A percentile compares a stretch with the other conserved stretches of the same genome.
Conservation (phyloP, 768 basidiomycete species). For the Mycena venus region DNA sequence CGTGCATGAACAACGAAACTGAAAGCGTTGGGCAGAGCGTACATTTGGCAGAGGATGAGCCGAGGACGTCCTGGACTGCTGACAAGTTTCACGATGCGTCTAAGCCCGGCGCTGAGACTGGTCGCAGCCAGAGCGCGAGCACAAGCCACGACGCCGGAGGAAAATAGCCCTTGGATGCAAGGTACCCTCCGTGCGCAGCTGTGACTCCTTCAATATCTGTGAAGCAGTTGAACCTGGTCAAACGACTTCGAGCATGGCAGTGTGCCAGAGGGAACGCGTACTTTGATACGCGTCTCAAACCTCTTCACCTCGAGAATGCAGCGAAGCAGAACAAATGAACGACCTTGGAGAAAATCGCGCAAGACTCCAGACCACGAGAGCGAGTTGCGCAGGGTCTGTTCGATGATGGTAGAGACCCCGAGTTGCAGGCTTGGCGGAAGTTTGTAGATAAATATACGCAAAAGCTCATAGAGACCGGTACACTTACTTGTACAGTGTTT, state of each 20-base stretch:
- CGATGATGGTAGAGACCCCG: neutral
- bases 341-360: neutral
- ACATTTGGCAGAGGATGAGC: too few species aligned
- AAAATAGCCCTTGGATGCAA: too few species aligned
- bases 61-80: too few species aligned
- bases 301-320: neutral
- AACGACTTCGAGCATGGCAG: neutral
- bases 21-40: too few species aligned
- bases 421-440: neutral
- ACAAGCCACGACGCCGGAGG: too few species aligned
- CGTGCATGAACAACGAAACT: too few species aligned
- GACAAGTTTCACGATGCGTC: too few species aligned
- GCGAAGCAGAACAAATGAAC: neutral
- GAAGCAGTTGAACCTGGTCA: neutral
- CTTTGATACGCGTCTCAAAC: neutral
- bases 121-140: too few species aligned
- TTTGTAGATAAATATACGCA: neutral
- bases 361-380: neutral
- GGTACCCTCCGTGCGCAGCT: neutral
- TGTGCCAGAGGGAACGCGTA: neutral
- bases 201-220: neutral
- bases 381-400: neutral
- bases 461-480: too few species aligned
- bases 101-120: too few species aligned
- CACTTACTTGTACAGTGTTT: too few species aligned